Conservation (phyloP, 192 early-diverging fungal species). For the Powellomyces hirtus region DNA sequence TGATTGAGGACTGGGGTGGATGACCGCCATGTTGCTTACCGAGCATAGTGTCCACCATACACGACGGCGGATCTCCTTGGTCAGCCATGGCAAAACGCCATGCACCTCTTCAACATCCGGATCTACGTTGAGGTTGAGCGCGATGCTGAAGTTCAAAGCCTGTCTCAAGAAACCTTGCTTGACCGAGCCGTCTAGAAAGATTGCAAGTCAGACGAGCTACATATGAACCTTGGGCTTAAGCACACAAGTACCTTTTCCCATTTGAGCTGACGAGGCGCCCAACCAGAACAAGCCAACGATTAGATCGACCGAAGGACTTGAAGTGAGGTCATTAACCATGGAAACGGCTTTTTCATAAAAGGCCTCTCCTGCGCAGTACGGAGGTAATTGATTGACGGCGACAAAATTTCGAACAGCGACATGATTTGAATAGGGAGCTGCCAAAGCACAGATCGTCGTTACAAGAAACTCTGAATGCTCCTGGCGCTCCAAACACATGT, state of each 20-base stretch:
- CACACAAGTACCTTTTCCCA: conserved; percentile 12
- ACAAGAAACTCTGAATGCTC: conserved; percentile 20
- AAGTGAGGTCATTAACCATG: neutral
- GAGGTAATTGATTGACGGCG: neutral
- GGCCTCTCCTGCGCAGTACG: conserved; percentile 8
- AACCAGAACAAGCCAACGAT: conserved; percentile 13
- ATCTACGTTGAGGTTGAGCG: conserved; percentile 19
- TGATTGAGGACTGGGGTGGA: too few species aligned
- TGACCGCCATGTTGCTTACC: conserved; percentile 15
- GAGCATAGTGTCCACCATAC: conserved; percentile 24
- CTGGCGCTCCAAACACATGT: conserved; percentile 9
- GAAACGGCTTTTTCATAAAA: neutral
- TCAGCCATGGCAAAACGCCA: conserved; percentile 20
- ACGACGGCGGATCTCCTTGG: conserved; percentile 14
- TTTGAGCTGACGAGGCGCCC: conserved; percentile 3
- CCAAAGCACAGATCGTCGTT: conserved; percentile 4
- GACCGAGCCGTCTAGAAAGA: neutral
- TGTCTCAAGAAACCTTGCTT: conserved; percentile 1
- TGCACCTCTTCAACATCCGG: conserved; percentile 33
- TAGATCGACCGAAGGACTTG: conserved; percentile 18
- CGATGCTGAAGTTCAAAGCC: neutral
- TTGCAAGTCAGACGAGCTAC: neutral
- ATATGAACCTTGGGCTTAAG: neutral
- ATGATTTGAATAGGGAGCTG: conserved; percentile 9
- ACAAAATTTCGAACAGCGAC: neutral